A percentile compares a stretch with the other conserved stretches of the same genome.
Evolutionary conservation across 176 grass and related monocot genomes (phyloP).

Genomic region (Oryza australiensis): DNA sequence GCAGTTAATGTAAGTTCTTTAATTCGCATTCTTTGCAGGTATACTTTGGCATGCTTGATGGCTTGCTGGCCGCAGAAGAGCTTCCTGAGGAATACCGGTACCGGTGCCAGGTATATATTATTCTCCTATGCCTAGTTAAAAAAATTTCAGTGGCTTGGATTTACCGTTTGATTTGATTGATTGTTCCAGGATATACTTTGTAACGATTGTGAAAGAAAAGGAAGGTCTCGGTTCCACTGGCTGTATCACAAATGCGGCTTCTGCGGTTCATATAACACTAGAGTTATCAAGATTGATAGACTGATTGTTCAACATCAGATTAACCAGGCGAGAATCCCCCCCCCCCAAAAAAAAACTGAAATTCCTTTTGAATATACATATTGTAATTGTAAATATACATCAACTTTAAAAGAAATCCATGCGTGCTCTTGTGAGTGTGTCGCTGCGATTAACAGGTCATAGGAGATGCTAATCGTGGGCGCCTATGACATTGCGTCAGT

Average conservation of each 20-base stretch:
- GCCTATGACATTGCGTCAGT: neutral
- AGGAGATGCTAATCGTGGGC: neutral
- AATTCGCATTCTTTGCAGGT: conserved; percentile 44
- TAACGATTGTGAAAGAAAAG: conserved; percentile 83
- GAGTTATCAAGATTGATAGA: conserved; percentile 75
- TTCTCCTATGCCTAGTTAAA: neutral
- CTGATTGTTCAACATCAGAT: conserved; percentile 50
- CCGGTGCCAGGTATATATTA: conserved; percentile 66
- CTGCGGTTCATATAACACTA: conserved; percentile 83
- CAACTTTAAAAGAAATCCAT: neutral
- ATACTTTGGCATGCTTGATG: conserved; percentile 96
- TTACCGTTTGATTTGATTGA: neutral
- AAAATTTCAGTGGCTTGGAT: neutral
- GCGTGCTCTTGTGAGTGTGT: neutral
- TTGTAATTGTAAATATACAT: conserved; percentile 36
- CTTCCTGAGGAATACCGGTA: conserved; percentile 85
- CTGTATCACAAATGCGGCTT: conserved; percentile 79
- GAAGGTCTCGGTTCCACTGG: conserved; percentile 75
- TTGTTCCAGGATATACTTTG: conserved; percentile 78
- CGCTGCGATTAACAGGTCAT: neutral
- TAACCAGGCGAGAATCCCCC: conserved; percentile 33
- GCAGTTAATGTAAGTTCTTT: neutral
- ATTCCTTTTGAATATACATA: neutral
- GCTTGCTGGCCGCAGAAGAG: conserved; percentile 69
- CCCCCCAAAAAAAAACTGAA: no score